Percentiles rank a stretch among this genome's conserved stretches.
Conservation (phyloP, 129 eudicot species). For the Pittosporum tobira region DNA sequence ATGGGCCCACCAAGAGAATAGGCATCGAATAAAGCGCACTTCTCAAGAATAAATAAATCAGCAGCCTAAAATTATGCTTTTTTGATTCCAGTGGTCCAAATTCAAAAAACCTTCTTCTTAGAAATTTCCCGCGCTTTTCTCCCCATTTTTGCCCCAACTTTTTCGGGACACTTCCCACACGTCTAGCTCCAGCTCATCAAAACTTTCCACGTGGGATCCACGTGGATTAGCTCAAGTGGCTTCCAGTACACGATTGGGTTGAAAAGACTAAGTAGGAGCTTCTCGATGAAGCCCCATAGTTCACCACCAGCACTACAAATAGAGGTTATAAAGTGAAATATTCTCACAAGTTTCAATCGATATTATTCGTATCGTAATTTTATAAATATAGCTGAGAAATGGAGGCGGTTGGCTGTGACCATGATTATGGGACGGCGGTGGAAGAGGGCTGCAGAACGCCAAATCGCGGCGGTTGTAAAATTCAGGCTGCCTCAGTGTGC, state of each 20-base stretch:
- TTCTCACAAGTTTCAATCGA: no score
- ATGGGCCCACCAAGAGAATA: slow-evolving; percentile 4
- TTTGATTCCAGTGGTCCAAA: background rate
- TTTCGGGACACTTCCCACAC: slow-evolving; percentile 15
- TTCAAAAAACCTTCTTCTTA: background rate
- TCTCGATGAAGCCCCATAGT: slow-evolving; percentile 29
- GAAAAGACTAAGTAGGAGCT: slow-evolving; percentile 20
- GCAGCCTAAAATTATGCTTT: slow-evolving; percentile 18
- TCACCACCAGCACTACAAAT: background rate
- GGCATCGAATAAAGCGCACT: slow-evolving; percentile 13
- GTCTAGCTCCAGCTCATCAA: slow-evolving; percentile 21
- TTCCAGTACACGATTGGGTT: slow-evolving; percentile 16
- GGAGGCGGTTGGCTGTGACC: slow-evolving; percentile 21
- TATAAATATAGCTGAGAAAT: no score
- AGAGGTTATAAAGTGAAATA: no score
- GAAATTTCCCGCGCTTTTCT: background rate
- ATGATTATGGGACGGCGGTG: slow-evolving; percentile 22
- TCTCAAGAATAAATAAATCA: background rate
- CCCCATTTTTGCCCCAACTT: background rate
- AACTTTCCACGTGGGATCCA: slow-evolving; percentile 32
- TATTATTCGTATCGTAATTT: no score
- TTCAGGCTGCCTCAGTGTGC: slow-evolving; percentile 26
- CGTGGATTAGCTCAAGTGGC: slow-evolving; percentile 6
- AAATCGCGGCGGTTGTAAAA: slow-evolving; percentile 18
- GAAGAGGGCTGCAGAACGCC: slow-evolving; percentile 59